phyloP scores from a whole-genome alignment of 495 filamentous ascomycete species.

The Neurospora sp. region DNA sequence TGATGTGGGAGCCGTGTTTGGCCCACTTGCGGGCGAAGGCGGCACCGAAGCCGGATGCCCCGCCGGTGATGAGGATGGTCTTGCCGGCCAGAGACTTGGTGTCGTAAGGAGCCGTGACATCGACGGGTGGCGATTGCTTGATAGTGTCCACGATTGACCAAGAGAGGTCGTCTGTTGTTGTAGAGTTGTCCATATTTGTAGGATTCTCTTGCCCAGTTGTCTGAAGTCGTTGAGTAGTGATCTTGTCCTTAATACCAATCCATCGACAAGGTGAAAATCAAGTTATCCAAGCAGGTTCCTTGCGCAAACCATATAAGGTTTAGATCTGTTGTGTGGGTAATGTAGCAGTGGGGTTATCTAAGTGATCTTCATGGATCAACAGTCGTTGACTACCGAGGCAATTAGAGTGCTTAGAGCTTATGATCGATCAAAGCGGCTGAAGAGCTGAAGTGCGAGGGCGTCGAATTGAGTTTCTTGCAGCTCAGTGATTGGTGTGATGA shows the following conservation, averaged over 20 bases:
- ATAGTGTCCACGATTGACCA: slow-evolving; percentile 14
- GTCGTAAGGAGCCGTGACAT: slow-evolving; percentile 28
- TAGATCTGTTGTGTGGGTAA: background rate
- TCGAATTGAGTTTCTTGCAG: background rate
- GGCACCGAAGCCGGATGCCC: slow-evolving; percentile 43
- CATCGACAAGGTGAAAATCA: background rate
- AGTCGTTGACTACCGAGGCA: background rate
- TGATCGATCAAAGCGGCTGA: background rate
- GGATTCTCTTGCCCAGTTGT: background rate
- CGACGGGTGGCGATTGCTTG: slow-evolving; percentile 26
- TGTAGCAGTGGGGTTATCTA: background rate
- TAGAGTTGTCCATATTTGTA: slow-evolving; percentile 4
- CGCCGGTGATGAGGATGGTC: slow-evolving; percentile 42
- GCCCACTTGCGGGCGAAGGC: slow-evolving; percentile 38
- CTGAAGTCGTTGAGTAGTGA: background rate
- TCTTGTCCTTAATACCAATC: background rate
- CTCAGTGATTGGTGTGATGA: background rate
- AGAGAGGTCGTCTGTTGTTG: slow-evolving; percentile 4
- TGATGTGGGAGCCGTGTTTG: slow-evolving; percentile 29
- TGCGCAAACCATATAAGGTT: background rate
- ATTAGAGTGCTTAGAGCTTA: background rate
- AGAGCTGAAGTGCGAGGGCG: background rate
- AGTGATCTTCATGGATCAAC: background rate
- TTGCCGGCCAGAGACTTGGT: slow-evolving; percentile 28
- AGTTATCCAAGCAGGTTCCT: background rate